phyloP scores from a whole-genome alignment of 2,329 filamentous ascomycete species.

The Fusarium chuoi region DNA sequence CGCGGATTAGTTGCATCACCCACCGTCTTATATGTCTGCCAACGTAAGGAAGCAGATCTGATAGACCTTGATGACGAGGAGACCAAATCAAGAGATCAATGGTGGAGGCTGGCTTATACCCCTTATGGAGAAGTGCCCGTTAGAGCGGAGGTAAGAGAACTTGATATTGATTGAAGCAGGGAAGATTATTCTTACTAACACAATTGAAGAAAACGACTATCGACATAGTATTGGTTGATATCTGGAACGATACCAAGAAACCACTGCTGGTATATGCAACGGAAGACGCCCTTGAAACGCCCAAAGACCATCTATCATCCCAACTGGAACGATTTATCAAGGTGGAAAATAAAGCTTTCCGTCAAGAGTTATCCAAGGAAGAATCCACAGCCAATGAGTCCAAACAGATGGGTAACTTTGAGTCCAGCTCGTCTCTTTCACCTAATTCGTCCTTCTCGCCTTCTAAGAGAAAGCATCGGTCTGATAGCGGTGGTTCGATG shows the following conservation, averaged over 20 bases:
- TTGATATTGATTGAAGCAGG: neutral
- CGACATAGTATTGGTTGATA: conserved; percentile 57
- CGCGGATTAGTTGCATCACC: conserved; percentile 61
- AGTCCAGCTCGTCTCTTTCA: conserved; percentile 50
- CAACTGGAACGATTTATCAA: conserved; percentile 58
- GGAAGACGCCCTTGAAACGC: conserved; percentile 47
- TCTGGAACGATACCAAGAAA: conserved; percentile 60
- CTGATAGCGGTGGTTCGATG: conserved; percentile 59
- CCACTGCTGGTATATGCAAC: conserved; percentile 65
- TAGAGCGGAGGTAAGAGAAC: conserved; percentile 58
- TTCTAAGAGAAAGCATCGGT: conserved; percentile 58
- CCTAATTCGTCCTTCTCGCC: conserved; percentile 51
- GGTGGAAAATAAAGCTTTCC: conserved; percentile 63
- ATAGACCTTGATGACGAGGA: conserved; percentile 54
- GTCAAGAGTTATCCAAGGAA: conserved; percentile 59
- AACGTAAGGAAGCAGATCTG: conserved; percentile 53
- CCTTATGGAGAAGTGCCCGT: conserved; percentile 54
- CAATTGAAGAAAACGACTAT: conserved; percentile 57
- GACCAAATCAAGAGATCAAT: conserved; percentile 56
- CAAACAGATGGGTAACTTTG: conserved; percentile 42
- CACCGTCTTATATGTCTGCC: conserved; percentile 63
- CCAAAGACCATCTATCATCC: conserved; percentile 51
- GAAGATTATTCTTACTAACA: conserved; percentile 20
- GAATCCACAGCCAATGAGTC: conserved; percentile 37
- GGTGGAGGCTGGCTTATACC: conserved; percentile 64